Conservation (phyloP, 176 grass and related monocot species). For the Bothriochloa decipiens region DNA sequence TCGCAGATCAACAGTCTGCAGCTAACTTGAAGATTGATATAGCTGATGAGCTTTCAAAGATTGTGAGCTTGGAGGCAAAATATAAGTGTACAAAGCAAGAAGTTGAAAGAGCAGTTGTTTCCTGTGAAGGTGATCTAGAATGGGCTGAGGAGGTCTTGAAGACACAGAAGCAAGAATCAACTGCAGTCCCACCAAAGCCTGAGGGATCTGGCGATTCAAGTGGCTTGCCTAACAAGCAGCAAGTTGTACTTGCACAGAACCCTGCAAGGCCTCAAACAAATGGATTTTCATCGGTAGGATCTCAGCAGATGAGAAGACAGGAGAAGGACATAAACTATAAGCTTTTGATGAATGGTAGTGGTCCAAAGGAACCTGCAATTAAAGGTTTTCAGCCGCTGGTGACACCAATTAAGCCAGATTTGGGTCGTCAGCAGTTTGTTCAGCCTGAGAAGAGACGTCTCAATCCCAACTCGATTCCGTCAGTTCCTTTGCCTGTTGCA, state of each 20-base stretch:
- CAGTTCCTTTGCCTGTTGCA: conserved; percentile 62
- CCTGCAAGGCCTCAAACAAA: conserved; percentile 66
- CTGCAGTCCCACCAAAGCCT: conserved; percentile 33
- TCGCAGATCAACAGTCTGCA: conserved; percentile 62
- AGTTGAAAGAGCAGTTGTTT: conserved; percentile 95
- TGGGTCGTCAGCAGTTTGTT: conserved; percentile 60
- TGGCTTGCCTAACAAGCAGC: conserved; percentile 62
- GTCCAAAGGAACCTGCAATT: conserved; percentile 63
- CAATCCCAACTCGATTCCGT: conserved; percentile 53
- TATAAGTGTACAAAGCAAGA: conserved; percentile 93
- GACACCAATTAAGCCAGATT: conserved; percentile 53
- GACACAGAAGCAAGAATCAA: conserved; percentile 76
- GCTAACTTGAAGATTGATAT: conserved; percentile 94
- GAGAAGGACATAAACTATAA: conserved; percentile 87
- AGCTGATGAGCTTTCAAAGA: conserved; percentile 77
- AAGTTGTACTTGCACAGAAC: conserved; percentile 47
- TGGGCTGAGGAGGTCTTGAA: conserved; percentile 86
- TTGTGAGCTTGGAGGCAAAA: conserved; percentile 70
- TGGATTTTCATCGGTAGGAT: conserved; percentile 45
- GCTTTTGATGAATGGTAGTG: conserved; percentile 49
- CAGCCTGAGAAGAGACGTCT: conserved; percentile 70
- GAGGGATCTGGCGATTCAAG: conserved; percentile 61
- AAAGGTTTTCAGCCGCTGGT: conserved; percentile 68
- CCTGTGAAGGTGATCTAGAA: conserved; percentile 88
- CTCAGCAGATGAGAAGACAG: conserved; percentile 68